Conservation (phyloP, 306 rosid species). For the Castanea sativa region DNA sequence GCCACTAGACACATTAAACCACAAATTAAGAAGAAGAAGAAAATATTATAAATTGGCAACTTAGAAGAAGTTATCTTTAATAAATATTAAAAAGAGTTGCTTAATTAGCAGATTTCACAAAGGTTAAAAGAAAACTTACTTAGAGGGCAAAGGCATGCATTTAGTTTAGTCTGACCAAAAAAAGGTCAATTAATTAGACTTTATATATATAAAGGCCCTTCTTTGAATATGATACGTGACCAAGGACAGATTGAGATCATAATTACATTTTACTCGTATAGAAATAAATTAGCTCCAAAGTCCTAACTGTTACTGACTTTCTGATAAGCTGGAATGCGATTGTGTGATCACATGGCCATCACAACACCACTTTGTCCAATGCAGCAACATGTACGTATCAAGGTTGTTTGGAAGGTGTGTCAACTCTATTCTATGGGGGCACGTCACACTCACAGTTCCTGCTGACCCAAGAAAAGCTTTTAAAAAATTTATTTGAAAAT, state of each 20-base stretch:
- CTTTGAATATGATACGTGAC: conserved; percentile 5
- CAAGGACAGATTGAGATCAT: not conserved
- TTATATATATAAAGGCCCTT: not conserved
- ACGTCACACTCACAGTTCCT: not conserved
- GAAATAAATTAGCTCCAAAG: not conserved
- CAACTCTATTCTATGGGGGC: no score
- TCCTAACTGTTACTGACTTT: not conserved
- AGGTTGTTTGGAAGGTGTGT: not conserved
- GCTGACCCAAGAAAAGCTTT: not conserved
- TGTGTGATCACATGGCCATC: conserved; percentile 21
- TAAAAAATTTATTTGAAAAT: not conserved
- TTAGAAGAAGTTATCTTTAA: no score
- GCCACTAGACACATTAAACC: no score
- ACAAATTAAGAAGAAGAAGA: no score
- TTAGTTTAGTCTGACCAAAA: not conserved
- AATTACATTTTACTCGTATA: not conserved
- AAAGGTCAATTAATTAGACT: not conserved
- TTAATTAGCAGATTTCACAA: not conserved
- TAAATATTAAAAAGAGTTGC: no score
- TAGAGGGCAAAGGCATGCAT: not conserved
- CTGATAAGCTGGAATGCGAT: conserved; percentile 1
- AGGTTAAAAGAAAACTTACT: not conserved
- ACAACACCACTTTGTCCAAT: not conserved
- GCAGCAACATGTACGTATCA: conserved; percentile 3
- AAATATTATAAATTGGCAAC: no score